Base-by-base conservation (phyloP, 2,329 filamentous ascomycete species). In the Fusarium chuoi region DNA sequence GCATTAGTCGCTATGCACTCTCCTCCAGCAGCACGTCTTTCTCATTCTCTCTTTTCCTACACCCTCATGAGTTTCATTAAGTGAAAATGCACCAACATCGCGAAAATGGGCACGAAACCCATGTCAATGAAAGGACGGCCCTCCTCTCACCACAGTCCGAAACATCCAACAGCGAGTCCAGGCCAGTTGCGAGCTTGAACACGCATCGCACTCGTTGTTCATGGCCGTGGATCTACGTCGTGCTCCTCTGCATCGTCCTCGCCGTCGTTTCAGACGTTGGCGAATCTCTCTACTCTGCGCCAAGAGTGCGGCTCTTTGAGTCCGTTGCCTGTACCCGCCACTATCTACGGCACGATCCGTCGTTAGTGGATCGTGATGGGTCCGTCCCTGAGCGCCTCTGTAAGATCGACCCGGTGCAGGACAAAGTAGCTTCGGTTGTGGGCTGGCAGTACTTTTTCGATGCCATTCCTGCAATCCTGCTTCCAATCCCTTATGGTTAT, bases 381-480 rank as follows among this genome's bases (percentile, higher is more conserved):
- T 61, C 46, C 3, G 58, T 61, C 8, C 57, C 57, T 1, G 57
- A 60, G 17, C 36, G 45, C 13, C 35, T 60, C 28, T 60, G 57
- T 15, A 60, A 54, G 57, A 35, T 54, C n/a, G 28, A 60, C 4
- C 39, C 26, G 1, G 45, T 60, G 48, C 57, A 60, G 45, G 57
- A 60, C 57, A 54, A 60, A 26, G 57, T 60, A 12, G 57, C 57
- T 36, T 60, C 36, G 36, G 45, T 60, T 18, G 57, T 60, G 12
- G 57, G 57, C n/a, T 60, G 57, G 57, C 45, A 60, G 57, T 60
- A 60, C 26, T 60, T 60, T 60, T 60, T 60, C 13, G 57, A 60
- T 60, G 57, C 57, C 10, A 60, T 60, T 20, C 57, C 57, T 26
- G 45, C 57, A 1, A 60, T 60, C 17, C 12, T 60, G 28, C 45